Evolutionary conservation across 345 rosid species (phyloP).

Genomic region (Trapa bicornis): DNA sequence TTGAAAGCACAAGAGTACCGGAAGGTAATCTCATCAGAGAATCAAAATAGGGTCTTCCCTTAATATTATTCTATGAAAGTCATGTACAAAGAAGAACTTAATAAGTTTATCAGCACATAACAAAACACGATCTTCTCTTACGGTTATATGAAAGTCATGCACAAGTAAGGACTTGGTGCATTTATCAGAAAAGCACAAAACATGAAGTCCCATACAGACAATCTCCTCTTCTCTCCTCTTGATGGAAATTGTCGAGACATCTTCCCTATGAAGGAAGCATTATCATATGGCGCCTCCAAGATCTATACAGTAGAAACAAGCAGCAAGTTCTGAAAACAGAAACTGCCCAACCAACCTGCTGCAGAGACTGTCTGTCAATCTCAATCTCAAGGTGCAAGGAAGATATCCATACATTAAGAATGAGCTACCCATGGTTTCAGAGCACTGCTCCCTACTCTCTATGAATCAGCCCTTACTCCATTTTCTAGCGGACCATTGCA

Average conservation of each 20-base stretch:
- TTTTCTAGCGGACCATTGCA: not conserved
- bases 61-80: no score
- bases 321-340: not conserved
- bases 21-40: no score
- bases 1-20: no score
- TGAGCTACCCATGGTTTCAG: not conserved
- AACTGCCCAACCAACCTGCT: not conserved
- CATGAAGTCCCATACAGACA: not conserved
- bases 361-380: not conserved
- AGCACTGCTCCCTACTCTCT: not conserved
- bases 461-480: not conserved
- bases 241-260: not conserved
- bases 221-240: slow-evolving; percentile 1
- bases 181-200: not conserved
- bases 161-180: not conserved
- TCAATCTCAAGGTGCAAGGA: not conserved
- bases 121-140: no score
- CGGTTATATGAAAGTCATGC: no score
- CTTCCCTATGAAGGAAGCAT: not conserved
- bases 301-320: not conserved
- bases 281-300: not conserved
- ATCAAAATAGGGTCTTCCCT: no score
- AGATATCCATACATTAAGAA: not conserved
- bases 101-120: no score
- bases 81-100: no score